Evolutionary conservation across 1,284 basidiomycete species (phyloP), one percentile per base, ranked within the genome.

Genomic region (Malassezia psittaci): DNA sequence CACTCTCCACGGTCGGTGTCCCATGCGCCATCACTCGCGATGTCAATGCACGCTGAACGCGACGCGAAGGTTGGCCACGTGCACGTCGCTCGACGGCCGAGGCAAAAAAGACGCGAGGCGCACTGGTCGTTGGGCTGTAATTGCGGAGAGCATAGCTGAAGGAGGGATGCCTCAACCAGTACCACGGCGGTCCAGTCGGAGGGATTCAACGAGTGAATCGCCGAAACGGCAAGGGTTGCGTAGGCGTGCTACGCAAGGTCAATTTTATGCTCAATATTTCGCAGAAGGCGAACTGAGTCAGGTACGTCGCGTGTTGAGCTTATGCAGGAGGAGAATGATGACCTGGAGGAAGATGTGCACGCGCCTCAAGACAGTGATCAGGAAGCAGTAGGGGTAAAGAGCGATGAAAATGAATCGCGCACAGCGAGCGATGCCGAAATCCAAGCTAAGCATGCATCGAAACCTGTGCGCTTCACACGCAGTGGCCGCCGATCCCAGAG

Each of bases 401-500:
- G 59, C 16, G 52, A 43, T 21, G 59, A 62, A 19, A 54, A 44
- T 18, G 58, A 65, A 18, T 57, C 51, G 37, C 60, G 60, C 4
- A 46, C 46, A 55, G 60, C 62, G 18, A 52, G 60, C 36, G 40
- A 43, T 15, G 53, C 58, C 29, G 50, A 51, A 1, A 48, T 29
- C 45, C 39, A 36, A 19, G 52, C 12, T 7, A 8, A 35, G 47
- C 36, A 18, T 24, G 33, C 50, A 41, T 51, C 32, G 34, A 44
- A 15, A 42, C 52, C 16, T 38, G 46, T 32, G 41, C 54, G 48
- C 33, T 16, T 43, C 2, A 64, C 59, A n/a, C 62, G 65, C 50
- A 62, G 56, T 19, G 65, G 64, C 3, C 58, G 65, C n/a, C 29
- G 56, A 8, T 54, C 33, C 29, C 59, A 52, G 57, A 61, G 58